Evolutionary conservation across 805 yeast species (phyloP), one percentile per base, ranked within the genome.

Genomic region (Priceomyces fermenticarens): DNA sequence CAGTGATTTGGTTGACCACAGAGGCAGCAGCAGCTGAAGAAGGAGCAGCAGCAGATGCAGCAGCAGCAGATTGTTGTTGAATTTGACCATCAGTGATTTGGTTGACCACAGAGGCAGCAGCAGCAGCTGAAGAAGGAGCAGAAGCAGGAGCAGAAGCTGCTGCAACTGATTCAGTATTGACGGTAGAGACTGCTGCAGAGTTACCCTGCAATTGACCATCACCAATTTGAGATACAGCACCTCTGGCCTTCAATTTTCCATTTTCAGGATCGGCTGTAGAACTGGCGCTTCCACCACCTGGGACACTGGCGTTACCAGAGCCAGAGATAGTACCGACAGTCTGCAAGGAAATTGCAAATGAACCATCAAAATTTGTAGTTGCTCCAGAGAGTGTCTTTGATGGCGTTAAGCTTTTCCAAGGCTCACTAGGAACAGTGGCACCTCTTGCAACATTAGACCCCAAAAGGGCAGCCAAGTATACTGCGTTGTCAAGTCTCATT

Each of bases 1-100:
- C 25, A 20, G 25, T 20, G 41, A 72, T 71, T 55, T 67, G 78
- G 53, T 73, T 58, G 28, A 72, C 58, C 30, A 73, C 74, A 33
- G 65, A 56, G 29, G 67, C 62, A 28, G 52, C 62, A 48, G 62
- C 17, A 30, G 32, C 11, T 10, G 29, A 26, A n/a, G n/a, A n/a
- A n/a, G n/a, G n/a, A 20, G 25, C 74, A 33, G 65, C 55, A 30
- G 67, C 62, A 28, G 52, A 61, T 48, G 62, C 10, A 32, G 34
- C 7, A 5, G 31, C 6, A 12, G 48, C 41, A 52, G 63, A 51
- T 50, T 58, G 65, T 12, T 50, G 49, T 48, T 59, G 66, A 30
- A 55, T 50, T 47, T 61, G 66, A 35, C 65, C 63, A 42, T 54
- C 66, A 31, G 56, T 53, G 35, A 62, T 62, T 49, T 63, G 69